Percentiles rank a stretch among this genome's conserved stretches.
phyloP scores from a whole-genome alignment of 1,139 yeast genomes.

The Taphrina sp. region DNA sequence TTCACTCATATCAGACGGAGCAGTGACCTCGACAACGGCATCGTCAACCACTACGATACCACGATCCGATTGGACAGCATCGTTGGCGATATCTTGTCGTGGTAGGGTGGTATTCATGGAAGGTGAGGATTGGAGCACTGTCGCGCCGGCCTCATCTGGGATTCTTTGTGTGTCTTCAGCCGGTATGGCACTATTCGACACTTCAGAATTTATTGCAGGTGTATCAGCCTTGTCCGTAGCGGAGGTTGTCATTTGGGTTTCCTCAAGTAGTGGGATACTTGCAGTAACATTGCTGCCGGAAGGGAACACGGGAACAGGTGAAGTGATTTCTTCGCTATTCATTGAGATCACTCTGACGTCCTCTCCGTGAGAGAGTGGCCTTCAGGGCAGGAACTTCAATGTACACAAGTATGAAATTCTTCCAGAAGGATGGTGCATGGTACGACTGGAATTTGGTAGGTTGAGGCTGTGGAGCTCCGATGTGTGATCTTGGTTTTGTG shows the following conservation, averaged over 20 bases:
- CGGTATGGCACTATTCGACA: background rate
- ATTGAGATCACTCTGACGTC: background rate
- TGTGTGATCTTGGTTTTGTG: no score
- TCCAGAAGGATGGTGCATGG: no score
- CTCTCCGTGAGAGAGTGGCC: no score
- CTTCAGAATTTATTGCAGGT: background rate
- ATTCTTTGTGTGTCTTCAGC: background rate
- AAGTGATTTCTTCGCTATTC: background rate
- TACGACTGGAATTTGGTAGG: no score
- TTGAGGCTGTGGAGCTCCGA: no score
- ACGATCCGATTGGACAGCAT: no score
- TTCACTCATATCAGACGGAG: background rate
- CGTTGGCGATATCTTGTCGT: no score
- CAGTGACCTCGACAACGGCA: slow-evolving; percentile 1
- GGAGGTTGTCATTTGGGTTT: background rate
- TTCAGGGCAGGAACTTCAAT: no score
- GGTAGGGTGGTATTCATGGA: no score
- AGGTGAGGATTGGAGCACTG: no score
- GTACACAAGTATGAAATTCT: no score
- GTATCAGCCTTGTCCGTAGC: background rate
- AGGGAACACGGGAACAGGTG: slow-evolving; percentile 6
- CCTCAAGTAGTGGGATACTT: slow-evolving; percentile 1
- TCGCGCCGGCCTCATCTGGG: background rate
- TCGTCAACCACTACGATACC: no score
- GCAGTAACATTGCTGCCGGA: background rate